These are phyloP conservation scores for Usnea hakonensis DNA, from an alignment of 495 filamentous ascomycete genomes.

Conservation along the genomic window DNA sequence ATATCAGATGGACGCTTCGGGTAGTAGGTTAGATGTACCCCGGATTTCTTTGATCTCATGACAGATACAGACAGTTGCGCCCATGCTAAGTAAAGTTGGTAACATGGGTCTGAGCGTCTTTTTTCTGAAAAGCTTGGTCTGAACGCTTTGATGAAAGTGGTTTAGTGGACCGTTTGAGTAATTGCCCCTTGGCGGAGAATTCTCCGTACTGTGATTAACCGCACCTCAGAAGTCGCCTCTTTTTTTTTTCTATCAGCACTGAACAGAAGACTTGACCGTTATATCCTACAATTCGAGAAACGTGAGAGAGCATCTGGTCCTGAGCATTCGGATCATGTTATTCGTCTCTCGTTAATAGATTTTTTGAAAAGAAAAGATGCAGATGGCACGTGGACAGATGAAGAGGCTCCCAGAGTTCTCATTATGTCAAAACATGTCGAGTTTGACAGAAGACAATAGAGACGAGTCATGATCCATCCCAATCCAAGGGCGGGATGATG, in stretches of 20 bases:
- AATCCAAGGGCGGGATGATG: slow-evolving; percentile 8
- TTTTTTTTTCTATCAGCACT: background rate
- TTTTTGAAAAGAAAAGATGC: background rate
- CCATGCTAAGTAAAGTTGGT: background rate
- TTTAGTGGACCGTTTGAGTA: background rate
- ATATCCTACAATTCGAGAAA: background rate
- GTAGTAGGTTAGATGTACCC: background rate
- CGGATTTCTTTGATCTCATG: background rate
- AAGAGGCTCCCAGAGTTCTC: slow-evolving; percentile 1
- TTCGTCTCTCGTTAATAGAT: background rate
- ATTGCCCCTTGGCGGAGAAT: background rate
- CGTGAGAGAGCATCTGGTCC: background rate
- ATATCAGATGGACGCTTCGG: background rate
- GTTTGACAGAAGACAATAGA: slow-evolving; percentile 6
- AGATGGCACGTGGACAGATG: slow-evolving; percentile 11
- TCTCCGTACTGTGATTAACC: slow-evolving; percentile 3
- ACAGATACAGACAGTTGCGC: background rate
- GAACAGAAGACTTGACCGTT: background rate
- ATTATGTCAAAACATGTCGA: slow-evolving; percentile 12
- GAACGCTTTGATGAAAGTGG: background rate
- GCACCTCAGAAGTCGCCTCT: slow-evolving; percentile 1
- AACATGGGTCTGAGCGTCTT: slow-evolving; percentile 7
- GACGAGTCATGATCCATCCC: slow-evolving; percentile 12
- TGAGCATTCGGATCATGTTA: background rate
- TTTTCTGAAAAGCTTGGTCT: background rate